A percentile compares a stretch with the other conserved stretches of the same genome.
phyloP scores from a whole-genome alignment of 352 stramenopile genomes.

The Phytophthora brassicae region DNA sequence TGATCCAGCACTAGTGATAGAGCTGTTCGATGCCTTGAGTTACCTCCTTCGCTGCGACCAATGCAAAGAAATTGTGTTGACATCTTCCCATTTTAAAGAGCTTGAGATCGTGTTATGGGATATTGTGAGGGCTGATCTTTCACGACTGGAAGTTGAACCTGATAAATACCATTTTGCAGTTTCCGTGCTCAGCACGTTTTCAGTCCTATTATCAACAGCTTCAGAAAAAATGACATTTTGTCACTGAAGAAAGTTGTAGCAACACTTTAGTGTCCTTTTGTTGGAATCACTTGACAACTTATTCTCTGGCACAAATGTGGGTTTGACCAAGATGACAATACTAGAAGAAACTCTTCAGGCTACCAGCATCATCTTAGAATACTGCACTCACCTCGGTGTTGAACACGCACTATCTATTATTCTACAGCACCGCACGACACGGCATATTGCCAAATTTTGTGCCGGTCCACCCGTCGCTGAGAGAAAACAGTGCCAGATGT shows the following conservation, averaged over 20 bases:
- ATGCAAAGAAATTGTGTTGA: constrained; percentile 20
- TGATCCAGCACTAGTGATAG: constrained; percentile 18
- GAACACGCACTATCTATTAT: constrained; percentile 25
- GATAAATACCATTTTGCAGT: constrained; percentile 14
- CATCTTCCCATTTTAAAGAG: constrained; percentile 11
- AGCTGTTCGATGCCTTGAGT: constrained; percentile 27
- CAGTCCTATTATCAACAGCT: constrained; percentile 12
- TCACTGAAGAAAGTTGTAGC: constrained; percentile 6
- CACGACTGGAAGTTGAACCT: constrained; percentile 4
- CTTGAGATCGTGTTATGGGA: constrained; percentile 25
- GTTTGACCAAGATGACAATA: constrained; percentile 10
- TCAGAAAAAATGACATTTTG: constrained; percentile 13
- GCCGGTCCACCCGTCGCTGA: neutral
- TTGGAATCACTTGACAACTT: constrained; percentile 9
- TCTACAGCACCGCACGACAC: constrained; percentile 23
- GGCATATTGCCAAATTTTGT: constrained; percentile 6
- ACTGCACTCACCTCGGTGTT: constrained; percentile 20
- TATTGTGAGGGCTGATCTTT: constrained; percentile 14
- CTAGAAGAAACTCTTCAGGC: constrained; percentile 19
- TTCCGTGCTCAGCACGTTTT: constrained; percentile 19
- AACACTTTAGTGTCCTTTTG: constrained; percentile 15
- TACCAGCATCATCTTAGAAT: constrained; percentile 23
- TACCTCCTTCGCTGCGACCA: constrained; percentile 25
- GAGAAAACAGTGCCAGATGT: constrained; percentile 12
- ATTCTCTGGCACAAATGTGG: neutral